A percentile compares a stretch with the other conserved stretches of the same genome.
phyloP scores from a whole-genome alignment of 1,284 basidiomycete genomes.

The Moniliella sp. region DNA sequence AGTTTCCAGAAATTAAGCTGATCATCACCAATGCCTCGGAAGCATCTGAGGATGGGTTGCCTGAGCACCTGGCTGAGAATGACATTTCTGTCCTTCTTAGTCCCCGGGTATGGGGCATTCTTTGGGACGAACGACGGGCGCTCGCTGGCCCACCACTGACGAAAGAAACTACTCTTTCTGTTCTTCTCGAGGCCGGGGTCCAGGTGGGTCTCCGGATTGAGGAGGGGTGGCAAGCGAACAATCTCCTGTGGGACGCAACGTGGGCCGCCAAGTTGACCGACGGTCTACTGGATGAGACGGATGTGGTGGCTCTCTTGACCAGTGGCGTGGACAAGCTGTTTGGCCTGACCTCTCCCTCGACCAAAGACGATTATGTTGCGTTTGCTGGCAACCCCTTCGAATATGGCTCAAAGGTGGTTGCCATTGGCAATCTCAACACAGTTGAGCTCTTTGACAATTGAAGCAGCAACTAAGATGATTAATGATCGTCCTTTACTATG shows the following conservation, averaged over 20 bases:
- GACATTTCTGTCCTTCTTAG: slow-evolving; percentile 53
- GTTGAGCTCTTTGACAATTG: no score
- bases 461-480: no score
- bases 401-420: no score
- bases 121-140: slow-evolving; percentile 50
- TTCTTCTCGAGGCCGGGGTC: slow-evolving; percentile 47
- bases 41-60: slow-evolving; percentile 48
- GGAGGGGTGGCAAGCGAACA: slow-evolving; percentile 44
- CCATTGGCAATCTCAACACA: no score
- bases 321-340: no score
- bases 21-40: slow-evolving; percentile 52
- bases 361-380: no score
- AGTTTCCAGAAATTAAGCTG: slow-evolving; percentile 46
- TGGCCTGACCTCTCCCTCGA: no score
- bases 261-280: slow-evolving; percentile 13
- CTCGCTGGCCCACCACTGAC: slow-evolving; percentile 55
- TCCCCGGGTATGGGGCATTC: slow-evolving; percentile 44
- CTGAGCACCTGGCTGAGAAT: slow-evolving; percentile 48
- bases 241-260: slow-evolving; percentile 46
- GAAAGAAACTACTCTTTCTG: slow-evolving; percentile 45
- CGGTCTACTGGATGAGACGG: slow-evolving; percentile 36
- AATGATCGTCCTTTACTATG: no score
- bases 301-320: slow-evolving; percentile 45
- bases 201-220: slow-evolving; percentile 51
- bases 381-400: no score